A percentile compares a stretch with the other conserved stretches of the same genome.
Evolutionary conservation across 306 rosid genomes (phyloP).

Genomic region (Cajanus cajan): DNA sequence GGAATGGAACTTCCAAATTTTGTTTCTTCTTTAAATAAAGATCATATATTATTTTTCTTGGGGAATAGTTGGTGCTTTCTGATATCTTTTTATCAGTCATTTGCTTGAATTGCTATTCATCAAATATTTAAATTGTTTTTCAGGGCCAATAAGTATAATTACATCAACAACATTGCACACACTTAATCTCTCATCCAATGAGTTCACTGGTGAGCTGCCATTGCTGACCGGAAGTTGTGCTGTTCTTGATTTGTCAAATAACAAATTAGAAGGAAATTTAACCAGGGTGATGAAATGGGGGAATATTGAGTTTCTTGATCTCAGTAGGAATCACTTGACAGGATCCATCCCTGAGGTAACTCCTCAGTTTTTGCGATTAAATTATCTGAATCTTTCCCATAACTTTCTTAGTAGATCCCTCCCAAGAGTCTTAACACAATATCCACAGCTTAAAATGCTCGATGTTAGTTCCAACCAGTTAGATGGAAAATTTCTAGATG

Average conservation of each 20-base stretch:
- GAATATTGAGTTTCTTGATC: constrained; percentile 69
- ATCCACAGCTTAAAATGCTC: constrained; percentile 63
- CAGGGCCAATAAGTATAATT: constrained; percentile 63
- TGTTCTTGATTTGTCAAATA: constrained; percentile 75
- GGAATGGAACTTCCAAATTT: not conserved
- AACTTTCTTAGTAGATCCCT: constrained; percentile 56
- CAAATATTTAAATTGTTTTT: constrained; percentile 37
- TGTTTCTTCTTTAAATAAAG: not conserved
- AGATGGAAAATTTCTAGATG: constrained; percentile 49
- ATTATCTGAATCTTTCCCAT: constrained; percentile 62
- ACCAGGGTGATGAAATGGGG: constrained; percentile 70
- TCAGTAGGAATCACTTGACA: constrained; percentile 62
- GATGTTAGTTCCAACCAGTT: constrained; percentile 71
- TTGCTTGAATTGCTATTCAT: constrained; percentile 1
- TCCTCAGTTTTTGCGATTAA: constrained; percentile 70
- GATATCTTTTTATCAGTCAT: not conserved
- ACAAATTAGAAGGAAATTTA: constrained; percentile 68
- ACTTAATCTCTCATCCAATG: constrained; percentile 70
- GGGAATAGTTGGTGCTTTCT: not conserved
- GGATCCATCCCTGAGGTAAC: constrained; percentile 63
- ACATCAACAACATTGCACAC: constrained; percentile 54
- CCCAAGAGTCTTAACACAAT: constrained; percentile 52
- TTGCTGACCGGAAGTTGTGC: constrained; percentile 76
- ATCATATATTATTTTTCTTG: not conserved
- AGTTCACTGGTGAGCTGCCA: constrained; percentile 61